Evolutionary conservation across 2,329 filamentous ascomycete species (phyloP).

Genomic region (Fusarium tuaranense): DNA sequence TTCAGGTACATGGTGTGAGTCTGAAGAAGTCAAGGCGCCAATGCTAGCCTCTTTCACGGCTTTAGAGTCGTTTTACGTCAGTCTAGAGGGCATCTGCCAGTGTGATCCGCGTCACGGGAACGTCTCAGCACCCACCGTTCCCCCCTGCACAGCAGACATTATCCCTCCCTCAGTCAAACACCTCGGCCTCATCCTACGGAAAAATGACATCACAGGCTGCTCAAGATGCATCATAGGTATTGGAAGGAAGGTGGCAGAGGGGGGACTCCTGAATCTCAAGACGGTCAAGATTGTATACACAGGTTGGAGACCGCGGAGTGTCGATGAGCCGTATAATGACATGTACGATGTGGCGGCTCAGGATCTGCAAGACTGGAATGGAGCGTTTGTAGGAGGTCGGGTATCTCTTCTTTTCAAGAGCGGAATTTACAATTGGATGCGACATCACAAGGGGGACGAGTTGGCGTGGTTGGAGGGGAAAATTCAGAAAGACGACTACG

Average conservation of each 20-base stretch:
- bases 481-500: neutral
- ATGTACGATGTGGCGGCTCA: neutral
- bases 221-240: neutral
- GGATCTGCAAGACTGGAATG: neutral
- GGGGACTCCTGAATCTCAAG: neutral
- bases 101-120: neutral
- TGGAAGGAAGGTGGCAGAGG: neutral
- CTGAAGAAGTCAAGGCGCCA: neutral
- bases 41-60: neutral
- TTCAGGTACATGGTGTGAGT: neutral
- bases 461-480: neutral
- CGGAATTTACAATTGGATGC: neutral
- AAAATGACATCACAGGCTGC: neutral
- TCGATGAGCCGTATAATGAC: neutral
- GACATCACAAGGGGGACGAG: neutral
- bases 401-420: neutral
- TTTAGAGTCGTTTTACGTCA: neutral
- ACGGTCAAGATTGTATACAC: neutral
- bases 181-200: neutral
- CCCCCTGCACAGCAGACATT: neutral
- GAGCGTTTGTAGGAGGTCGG: neutral
- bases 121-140: neutral
- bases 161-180: neutral
- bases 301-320: neutral
- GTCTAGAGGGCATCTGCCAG: neutral